Evolutionary conservation across 129 eudicot genomes (phyloP), one percentile per base, ranked within the genome.

Genomic region (Flaveria bidentis): DNA sequence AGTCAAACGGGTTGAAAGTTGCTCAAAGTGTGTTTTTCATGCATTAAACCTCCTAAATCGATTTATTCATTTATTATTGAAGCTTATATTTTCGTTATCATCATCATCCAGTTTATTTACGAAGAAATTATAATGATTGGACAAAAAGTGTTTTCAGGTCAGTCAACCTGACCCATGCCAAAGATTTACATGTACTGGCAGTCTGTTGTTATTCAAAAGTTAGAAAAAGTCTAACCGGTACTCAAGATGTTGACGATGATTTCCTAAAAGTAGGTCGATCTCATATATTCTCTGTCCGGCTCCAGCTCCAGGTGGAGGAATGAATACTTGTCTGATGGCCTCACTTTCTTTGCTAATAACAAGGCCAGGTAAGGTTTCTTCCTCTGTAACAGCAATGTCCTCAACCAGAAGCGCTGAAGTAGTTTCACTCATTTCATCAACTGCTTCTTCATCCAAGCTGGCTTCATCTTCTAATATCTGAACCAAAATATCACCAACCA

Each of bases 301-400:
- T 77, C 99, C 99, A 75, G 53, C 51, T 77, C 99, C 99, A 75
- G 96, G 97, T 53, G 96, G 92, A 82, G 94, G 92, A 79, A 95
- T 81, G 57, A 67, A 30, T 81, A 78, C 85, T 69, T 85, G 74
- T 82, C 79, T 83, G 52, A 88, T 50, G 44, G 71, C 76, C 46
- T 68, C 77, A 47, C 90, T 84, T 82, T 90, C 96, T 77, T 72
- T 63, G 30, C 82, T 66, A 78, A 87, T 87, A 58, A 58, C 65
- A 2, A 9, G 16, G 52, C 81, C 85, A 55, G 81, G 72, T 69
- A 74, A 77, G 30, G 84, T 58, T 47, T 58, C 81, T 62, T 82
- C 88, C 77, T 61, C 86, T 61, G 62, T 76, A 73, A 57, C 78
- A 57, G 83, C 69, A 56, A 68, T 80, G 72, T 82, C 89, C 76